Base-by-base conservation (phyloP, 495 filamentous ascomycete genomes). In the Cenococcum geophilum region DNA sequence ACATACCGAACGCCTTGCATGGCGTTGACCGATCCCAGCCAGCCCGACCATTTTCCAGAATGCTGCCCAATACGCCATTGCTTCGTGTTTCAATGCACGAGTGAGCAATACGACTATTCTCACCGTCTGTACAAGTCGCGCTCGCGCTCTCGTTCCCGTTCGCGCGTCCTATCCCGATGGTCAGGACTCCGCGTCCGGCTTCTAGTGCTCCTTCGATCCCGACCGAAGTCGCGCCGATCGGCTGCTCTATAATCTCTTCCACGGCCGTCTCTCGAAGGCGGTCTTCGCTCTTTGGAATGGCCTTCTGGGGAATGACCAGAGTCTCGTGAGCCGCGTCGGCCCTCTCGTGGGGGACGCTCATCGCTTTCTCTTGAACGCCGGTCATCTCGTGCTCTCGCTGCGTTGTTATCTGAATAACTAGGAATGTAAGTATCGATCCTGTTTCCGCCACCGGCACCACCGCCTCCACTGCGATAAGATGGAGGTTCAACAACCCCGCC, bases 341-440 rank as follows among this genome's bases (percentile, higher is more conserved):
- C 66, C 50, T 65, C 59, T 18, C 66, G 32, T 21, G 66, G 53
- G 4, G 62, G 53, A 0, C n/a, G 36, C 16, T 69, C 66, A 42
- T 69, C 66, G 21, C 58, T 57, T 18, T 66, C 66, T 42, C 66
- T 50, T 47, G 66, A 66, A 10, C 58, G 55, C 16, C 66, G 58
- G 43, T 65, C 55, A 8, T 52, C 59, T 23, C 37, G 16, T 18
- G 55, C 45, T 25, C 54, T 37, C 18, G 21, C 49, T 25, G 55
- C 25, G 10, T 23, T 18, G 9, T n/a, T 50, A 40, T 61, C 66
- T 5, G 23, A 27, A 42, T 75, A 75, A 47, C 54, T 56, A 0
- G 73, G 73, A 23, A 74, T 67, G 62, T 75, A 74, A 0, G 61
- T 69, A 54, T 75, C 73, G 1, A 64, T 58, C 47, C 27, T 48